Evolutionary conservation across 768 basidiomycete species (phyloP).

Genomic region (Suillus subalutaceus): DNA sequence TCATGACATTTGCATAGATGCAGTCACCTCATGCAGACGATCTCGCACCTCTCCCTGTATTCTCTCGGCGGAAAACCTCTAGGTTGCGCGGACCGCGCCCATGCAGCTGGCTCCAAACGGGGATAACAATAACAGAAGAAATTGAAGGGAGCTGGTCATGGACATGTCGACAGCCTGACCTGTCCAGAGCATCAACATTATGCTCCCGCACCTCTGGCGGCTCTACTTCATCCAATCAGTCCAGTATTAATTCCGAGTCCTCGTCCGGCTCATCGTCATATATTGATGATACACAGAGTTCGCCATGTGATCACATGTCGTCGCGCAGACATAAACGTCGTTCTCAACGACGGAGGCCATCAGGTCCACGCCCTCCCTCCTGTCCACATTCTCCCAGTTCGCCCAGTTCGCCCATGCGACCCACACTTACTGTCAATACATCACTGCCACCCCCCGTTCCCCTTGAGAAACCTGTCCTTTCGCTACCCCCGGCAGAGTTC

Average conservation of each 20-base stretch:
- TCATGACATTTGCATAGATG: neutral
- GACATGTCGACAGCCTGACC: constrained; percentile 10
- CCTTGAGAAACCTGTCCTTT: neutral
- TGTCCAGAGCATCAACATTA: constrained; percentile 20
- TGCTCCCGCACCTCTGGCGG: constrained; percentile 19
- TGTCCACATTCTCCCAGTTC: constrained; percentile 8
- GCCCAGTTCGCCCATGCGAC: constrained; percentile 12
- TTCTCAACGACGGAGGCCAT: constrained; percentile 25
- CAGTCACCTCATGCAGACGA: constrained; percentile 17
- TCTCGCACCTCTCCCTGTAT: constrained; percentile 11
- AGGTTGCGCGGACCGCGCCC: constrained; percentile 35
- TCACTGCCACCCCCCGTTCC: constrained; percentile 5
- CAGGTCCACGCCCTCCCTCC: constrained; percentile 29
- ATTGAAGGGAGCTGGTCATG: constrained; percentile 19
- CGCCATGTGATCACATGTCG: constrained; percentile 11
- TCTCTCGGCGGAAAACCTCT: constrained; percentile 15
- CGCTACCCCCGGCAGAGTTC: constrained; percentile 14
- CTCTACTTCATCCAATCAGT: constrained; percentile 18
- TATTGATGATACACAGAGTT: constrained; percentile 5
- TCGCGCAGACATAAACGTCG: constrained; percentile 5
- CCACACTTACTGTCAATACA: constrained; percentile 22
- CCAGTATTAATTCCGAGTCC: constrained; percentile 13
- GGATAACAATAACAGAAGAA: constrained; percentile 1
- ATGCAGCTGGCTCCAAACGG: constrained; percentile 20
- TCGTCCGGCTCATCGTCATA: constrained; percentile 16